These are phyloP conservation scores for Mycena kentingensis DNA, from an alignment of 768 basidiomycete species.

Conservation along the genomic window DNA sequence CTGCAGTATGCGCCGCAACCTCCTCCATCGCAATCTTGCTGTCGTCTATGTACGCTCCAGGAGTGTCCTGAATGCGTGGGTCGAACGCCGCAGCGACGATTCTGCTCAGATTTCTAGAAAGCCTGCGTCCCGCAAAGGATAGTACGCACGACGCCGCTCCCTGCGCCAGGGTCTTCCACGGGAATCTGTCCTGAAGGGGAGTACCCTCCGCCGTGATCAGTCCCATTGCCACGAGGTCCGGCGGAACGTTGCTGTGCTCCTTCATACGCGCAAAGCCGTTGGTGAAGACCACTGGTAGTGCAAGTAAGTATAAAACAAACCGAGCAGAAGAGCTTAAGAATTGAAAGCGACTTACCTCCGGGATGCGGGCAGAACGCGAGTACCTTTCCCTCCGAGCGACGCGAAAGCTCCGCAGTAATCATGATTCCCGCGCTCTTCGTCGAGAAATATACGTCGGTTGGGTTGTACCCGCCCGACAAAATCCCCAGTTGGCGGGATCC, in stretches of 20 bases:
- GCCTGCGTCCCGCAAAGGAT: background rate
- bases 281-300: conserved; percentile 7
- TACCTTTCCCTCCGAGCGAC: background rate
- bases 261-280: conserved; percentile 2
- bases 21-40: background rate
- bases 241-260: background rate
- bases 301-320: too few species aligned
- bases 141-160: conserved; percentile 10
- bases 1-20: conserved; percentile 6
- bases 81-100: conserved; percentile 11
- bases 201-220: background rate
- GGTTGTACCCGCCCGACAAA: background rate
- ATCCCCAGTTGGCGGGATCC: too few species aligned
- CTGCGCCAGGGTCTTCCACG: conserved; percentile 11
- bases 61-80: background rate
- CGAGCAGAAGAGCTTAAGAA: too few species aligned
- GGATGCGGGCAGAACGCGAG: conserved; percentile 2
- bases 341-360: background rate
- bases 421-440: conserved; percentile 10
- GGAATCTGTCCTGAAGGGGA: background rate
- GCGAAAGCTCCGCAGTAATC: background rate
- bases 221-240: background rate
- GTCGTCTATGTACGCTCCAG: conserved; percentile 4
- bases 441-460: background rate
- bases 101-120: background rate